A percentile compares a stretch with the other conserved stretches of the same genome.
phyloP scores from a whole-genome alignment of 768 basidiomycete species.

The Stropharia rugosoannulata region DNA sequence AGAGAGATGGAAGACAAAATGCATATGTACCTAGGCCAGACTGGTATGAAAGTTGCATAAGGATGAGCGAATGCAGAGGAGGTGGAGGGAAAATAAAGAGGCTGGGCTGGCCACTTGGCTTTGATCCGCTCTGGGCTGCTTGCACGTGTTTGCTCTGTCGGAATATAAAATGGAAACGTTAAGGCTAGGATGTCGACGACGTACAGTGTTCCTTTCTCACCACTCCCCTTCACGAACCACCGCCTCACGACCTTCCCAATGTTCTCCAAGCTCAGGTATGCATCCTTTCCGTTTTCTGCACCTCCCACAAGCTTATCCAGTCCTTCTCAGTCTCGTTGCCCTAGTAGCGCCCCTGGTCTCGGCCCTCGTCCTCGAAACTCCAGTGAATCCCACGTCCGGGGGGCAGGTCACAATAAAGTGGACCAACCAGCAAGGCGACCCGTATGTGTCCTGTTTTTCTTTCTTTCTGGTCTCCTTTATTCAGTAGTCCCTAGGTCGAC shows the following conservation, averaged over 20 bases:
- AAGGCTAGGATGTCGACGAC: conserved; percentile 3
- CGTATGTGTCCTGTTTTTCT: conserved; percentile 26
- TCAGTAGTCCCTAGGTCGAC: conserved; percentile 11
- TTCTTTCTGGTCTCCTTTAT: not conserved
- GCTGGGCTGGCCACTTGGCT: not conserved
- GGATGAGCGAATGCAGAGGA: too few species aligned
- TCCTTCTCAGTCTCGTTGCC: conserved; percentile 34
- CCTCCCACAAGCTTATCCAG: not conserved
- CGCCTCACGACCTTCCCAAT: conserved; percentile 35
- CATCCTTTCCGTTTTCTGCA: not conserved
- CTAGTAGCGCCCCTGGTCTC: conserved; percentile 45
- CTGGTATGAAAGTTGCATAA: not conserved
- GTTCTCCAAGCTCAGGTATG: conserved; percentile 51
- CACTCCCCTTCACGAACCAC: conserved; percentile 21
- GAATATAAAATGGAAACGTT: conserved; percentile 22
- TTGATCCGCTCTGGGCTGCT: conserved; percentile 21
- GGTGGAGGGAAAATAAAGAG: too few species aligned
- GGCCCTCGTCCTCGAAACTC: conserved; percentile 45
- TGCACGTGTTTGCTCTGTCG: conserved; percentile 24
- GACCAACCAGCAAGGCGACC: conserved; percentile 41
- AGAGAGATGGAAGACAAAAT: too few species aligned
- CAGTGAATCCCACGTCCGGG: conserved; percentile 29
- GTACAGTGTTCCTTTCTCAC: conserved; percentile 14
- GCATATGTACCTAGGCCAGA: not conserved
- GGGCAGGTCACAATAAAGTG: conserved; percentile 44